phyloP scores from a whole-genome alignment of 768 basidiomycete species.

The Suillus lakei region DNA sequence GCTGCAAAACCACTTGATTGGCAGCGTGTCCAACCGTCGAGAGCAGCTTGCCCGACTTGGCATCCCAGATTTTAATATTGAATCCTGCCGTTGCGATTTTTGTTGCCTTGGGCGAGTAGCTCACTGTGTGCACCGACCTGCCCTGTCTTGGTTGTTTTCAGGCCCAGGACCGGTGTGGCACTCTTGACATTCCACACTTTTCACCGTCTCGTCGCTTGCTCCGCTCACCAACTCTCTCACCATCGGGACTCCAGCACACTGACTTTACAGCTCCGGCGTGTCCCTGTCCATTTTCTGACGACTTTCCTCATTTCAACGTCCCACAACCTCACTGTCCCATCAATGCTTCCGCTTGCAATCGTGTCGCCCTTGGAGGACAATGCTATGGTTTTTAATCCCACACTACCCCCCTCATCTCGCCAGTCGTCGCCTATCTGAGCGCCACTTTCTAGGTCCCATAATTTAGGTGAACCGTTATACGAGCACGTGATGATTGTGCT shows the following conservation, averaged over 20 bases:
- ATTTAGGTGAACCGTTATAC: background rate
- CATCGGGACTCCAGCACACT: slow-evolving; percentile 27
- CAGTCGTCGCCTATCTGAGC: background rate
- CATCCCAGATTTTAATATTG: slow-evolving; percentile 36
- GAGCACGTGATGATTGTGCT: background rate
- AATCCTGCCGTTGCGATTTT: slow-evolving; percentile 31
- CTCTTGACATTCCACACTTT: background rate
- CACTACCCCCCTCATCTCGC: background rate
- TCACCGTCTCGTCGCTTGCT: background rate
- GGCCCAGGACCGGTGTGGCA: slow-evolving; percentile 4
- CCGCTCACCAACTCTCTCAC: background rate
- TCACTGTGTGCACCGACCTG: slow-evolving; percentile 27
- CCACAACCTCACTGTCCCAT: slow-evolving; percentile 27
- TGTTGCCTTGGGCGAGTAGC: slow-evolving; percentile 32
- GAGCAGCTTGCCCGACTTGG: slow-evolving; percentile 23
- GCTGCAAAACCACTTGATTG: background rate
- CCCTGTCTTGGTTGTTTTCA: slow-evolving; percentile 18
- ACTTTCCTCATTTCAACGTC: slow-evolving; percentile 25
- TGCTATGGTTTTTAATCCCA: slow-evolving; percentile 14
- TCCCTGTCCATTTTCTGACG: slow-evolving; percentile 13
- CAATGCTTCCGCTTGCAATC: slow-evolving; percentile 26
- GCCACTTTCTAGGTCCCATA: background rate
- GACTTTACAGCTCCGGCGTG: slow-evolving; percentile 28
- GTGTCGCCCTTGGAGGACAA: slow-evolving; percentile 33
- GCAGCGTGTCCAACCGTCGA: background rate